Percentiles rank a stretch among this genome's conserved stretches.
Evolutionary conservation across 352 stramenopile species (phyloP).

Genomic region (Pythium monospermum): DNA sequence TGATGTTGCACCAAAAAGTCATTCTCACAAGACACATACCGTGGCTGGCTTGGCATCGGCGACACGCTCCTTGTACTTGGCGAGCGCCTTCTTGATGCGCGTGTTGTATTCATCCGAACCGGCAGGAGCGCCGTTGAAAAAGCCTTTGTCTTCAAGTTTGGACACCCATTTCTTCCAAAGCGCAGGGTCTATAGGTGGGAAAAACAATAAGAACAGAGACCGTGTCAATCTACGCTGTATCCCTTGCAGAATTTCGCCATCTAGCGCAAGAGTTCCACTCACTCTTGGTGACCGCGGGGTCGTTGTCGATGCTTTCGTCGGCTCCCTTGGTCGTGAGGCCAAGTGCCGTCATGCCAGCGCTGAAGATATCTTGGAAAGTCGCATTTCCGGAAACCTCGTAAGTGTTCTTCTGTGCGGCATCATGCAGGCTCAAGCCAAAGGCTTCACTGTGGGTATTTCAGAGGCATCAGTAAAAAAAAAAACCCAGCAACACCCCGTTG

Average conservation of each 20-base stretch:
- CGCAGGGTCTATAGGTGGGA: slow-evolving; percentile 49
- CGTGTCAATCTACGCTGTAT: no score
- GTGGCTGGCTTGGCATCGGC: slow-evolving; percentile 52
- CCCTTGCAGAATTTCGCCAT: background rate
- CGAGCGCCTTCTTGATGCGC: slow-evolving; percentile 66
- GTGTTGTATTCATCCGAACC: slow-evolving; percentile 59
- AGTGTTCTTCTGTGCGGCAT: slow-evolving; percentile 46
- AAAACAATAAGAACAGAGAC: background rate
- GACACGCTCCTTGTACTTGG: slow-evolving; percentile 87
- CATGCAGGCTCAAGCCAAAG: slow-evolving; percentile 57
- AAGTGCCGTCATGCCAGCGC: slow-evolving; percentile 56
- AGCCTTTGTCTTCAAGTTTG: slow-evolving; percentile 83
- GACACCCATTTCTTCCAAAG: slow-evolving; percentile 86
- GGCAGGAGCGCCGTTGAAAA: slow-evolving; percentile 58
- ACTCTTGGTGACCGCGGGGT: slow-evolving; percentile 78
- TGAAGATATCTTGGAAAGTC: slow-evolving; percentile 68
- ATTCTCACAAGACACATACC: no score
- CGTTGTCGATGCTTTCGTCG: slow-evolving; percentile 25
- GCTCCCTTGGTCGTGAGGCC: slow-evolving; percentile 41
- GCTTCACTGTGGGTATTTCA: slow-evolving; percentile 52
- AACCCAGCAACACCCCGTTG: no score
- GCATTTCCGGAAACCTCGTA: slow-evolving; percentile 37
- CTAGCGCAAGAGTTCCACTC: background rate
- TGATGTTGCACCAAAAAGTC: no score
- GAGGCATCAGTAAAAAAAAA: no score